Evolutionary conservation across 768 basidiomycete genomes (phyloP), one percentile per base, ranked within the genome.

Genomic region (Lyophyllum atratum): DNA sequence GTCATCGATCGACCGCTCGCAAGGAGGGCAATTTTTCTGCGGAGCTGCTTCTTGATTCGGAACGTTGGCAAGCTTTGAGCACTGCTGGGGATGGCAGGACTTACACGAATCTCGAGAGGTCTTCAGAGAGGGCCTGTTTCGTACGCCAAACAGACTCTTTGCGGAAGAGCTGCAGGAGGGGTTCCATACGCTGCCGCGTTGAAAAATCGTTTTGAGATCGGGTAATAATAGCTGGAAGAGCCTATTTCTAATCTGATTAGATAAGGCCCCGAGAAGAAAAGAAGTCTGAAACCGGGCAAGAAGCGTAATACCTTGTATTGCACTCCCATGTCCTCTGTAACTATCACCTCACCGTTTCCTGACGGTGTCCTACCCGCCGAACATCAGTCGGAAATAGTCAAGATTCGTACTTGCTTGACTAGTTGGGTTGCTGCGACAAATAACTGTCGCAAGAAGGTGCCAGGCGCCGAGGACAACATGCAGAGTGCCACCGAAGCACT

Each of bases 401-500:
- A 50, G 31, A 64, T 67, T 44, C 57, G 64, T 9, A 58, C 55
- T n/a, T 63, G 60, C 52, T 51, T 67, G 12, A 49, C 40, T 22
- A 52, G 49, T n/a, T 67, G 66, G 66, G 44, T 62, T 17, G 12
- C 50, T 12, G 62, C 60, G 2, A 46, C 53, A 19, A 29, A 43
- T 8, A 64, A 62, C 29, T 56, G 52, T 24, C 55, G 60, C 22
- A 63, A 62, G n/a, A 57, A 55, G 19, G 44, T 57, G 4, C 22
- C 56, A 22, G 62, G 58, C 11, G 53, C 60, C 1, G 43, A 49
- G 25, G 59, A 65, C 39, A 21, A 44, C 19, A 52, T 65, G 51
- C 48, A 59, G 15, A 37, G 31, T 19, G 62, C 60, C 15, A 67
- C 62, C 14, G 51, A 64, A 22, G 53, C 52, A 12, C 49, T 65